Conservation (phyloP, 371 early-diverging fungal genomes). For the Mortierella sp. region DNA sequence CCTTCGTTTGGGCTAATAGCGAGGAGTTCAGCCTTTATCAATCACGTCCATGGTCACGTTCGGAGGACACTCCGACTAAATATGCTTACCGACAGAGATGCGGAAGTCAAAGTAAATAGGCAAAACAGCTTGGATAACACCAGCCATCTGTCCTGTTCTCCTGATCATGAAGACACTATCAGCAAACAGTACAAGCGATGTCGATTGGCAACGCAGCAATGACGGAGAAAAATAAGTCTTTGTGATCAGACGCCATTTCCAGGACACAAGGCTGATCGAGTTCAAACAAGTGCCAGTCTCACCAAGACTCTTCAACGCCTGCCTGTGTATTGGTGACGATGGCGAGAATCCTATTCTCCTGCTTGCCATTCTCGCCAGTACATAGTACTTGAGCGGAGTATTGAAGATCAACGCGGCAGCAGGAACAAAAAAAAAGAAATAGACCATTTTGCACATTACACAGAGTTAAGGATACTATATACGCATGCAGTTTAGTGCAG, state of each 20-base stretch:
- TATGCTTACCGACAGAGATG: conserved; percentile 55
- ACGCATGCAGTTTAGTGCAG: not conserved
- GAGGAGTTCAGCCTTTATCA: too few species aligned
- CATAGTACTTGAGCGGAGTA: conserved; percentile 55
- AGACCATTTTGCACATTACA: not conserved
- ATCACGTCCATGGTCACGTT: not conserved
- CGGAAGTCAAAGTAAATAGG: conserved; percentile 61
- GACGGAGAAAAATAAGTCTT: too few species aligned
- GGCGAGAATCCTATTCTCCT: conserved; percentile 53
- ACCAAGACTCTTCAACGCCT: conserved; percentile 56
- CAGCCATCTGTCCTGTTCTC: conserved; percentile 40
- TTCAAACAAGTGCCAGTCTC: too few species aligned
- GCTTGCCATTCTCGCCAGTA: conserved; percentile 37
- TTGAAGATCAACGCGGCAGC: not conserved
- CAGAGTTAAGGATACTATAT: conserved; percentile 39
- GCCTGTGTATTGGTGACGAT: conserved; percentile 56
- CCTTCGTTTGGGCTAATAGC: conserved; percentile 53
- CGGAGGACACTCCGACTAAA: too few species aligned
- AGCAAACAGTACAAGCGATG: too few species aligned
- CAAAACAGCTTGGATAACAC: conserved; percentile 44
- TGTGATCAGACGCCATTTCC: too few species aligned
- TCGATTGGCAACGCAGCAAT: too few species aligned
- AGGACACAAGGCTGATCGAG: too few species aligned
- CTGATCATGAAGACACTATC: conserved; percentile 59
- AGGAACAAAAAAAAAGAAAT: conserved; percentile 5